phyloP scores from a whole-genome alignment of 2,329 filamentous ascomycete genomes.

The Penicillium sp. region DNA sequence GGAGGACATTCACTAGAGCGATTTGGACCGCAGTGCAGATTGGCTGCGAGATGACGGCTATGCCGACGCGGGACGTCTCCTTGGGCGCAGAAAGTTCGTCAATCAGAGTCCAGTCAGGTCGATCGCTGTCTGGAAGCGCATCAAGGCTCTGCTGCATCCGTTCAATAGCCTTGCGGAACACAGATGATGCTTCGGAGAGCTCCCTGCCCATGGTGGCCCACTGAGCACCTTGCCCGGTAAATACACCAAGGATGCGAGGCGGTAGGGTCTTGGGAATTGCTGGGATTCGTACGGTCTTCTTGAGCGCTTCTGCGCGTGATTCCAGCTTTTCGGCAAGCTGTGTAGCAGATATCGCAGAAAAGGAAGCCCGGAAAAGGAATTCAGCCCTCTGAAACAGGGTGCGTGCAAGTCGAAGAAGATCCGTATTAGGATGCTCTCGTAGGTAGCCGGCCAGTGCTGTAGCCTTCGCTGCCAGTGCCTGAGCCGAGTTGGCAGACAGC shows the following conservation, averaged over 20 bases:
- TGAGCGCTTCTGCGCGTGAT: no score
- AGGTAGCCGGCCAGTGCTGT: no score
- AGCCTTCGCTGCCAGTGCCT: no score
- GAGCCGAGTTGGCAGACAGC: no score
- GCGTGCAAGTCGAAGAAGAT: no score
- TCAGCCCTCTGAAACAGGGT: no score
- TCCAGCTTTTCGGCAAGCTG: no score
- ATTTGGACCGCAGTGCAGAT: conserved; percentile 30
- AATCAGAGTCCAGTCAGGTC: conserved; percentile 20
- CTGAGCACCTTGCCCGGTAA: conserved; percentile 34
- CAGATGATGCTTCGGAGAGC: conserved; percentile 4
- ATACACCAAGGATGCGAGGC: conserved; percentile 19
- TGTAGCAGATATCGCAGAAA: no score
- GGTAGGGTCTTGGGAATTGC: no score
- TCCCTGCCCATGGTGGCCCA: conserved; percentile 25
- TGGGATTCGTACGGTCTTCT: no score
- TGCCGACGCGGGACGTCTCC: background rate
- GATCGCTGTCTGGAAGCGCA: background rate
- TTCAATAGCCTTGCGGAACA: conserved; percentile 13
- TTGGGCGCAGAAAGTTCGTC: conserved; percentile 16
- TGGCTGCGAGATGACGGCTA: conserved; percentile 22
- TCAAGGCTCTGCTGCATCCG: conserved; percentile 10
- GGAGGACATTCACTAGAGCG: conserved; percentile 22
- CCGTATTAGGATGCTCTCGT: no score
- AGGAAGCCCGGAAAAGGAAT: no score